phyloP scores from a whole-genome alignment of 768 basidiomycete species.

The Podaxis pistillaris region DNA sequence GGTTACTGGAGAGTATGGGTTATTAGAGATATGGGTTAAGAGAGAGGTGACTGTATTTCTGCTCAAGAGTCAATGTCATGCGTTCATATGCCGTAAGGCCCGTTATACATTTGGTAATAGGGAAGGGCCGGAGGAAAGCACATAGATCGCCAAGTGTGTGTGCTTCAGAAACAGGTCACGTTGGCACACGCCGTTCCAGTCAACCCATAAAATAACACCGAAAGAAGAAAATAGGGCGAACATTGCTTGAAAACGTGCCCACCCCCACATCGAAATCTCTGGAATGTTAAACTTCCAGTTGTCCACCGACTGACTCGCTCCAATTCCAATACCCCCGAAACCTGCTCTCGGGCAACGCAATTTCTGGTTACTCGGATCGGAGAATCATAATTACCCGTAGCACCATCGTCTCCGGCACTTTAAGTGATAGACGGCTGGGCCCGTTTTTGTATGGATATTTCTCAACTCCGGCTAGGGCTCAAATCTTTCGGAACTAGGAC shows the following conservation, averaged over 20 bases:
- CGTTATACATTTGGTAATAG: conserved; percentile 54
- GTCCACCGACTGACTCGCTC: conserved; percentile 43
- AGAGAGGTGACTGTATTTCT: no score
- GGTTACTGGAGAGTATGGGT: no score
- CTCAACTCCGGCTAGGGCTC: conserved; percentile 26
- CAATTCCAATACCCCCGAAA: neutral
- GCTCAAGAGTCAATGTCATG: conserved; percentile 55
- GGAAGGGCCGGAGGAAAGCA: conserved; percentile 66
- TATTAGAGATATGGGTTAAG: no score
- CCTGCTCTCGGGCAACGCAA: neutral
- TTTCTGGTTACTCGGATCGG: neutral
- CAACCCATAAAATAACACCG: conserved; percentile 54
- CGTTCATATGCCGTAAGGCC: conserved; percentile 69
- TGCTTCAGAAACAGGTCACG: conserved; percentile 60
- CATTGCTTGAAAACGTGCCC: conserved; percentile 50
- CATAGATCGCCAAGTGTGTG: conserved; percentile 56
- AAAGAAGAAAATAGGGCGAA: conserved; percentile 51
- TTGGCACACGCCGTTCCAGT: conserved; percentile 49
- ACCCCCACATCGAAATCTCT: no score
- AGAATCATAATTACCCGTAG: neutral
- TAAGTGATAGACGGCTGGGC: conserved; percentile 37
- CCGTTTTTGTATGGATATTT: conserved; percentile 52
- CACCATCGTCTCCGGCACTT: neutral
- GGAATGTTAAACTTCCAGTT: neutral
- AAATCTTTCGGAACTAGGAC: neutral